Percentiles rank a stretch among this genome's conserved stretches.
Conservation (phyloP, 352 stramenopile species). For the Pythium brassicae region DNA sequence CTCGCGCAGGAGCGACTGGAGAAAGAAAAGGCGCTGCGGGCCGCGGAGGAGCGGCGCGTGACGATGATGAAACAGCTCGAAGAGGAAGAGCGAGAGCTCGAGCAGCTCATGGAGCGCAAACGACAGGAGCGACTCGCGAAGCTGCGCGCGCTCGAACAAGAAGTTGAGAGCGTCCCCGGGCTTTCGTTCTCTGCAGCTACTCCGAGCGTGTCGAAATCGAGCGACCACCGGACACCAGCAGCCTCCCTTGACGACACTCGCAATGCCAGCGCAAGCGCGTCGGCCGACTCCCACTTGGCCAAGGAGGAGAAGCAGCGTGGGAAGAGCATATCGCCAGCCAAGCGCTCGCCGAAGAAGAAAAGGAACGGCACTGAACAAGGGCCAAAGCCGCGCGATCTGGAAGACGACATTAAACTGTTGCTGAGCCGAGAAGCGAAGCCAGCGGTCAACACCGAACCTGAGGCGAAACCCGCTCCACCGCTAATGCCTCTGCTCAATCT, state of each 20-base stretch:
- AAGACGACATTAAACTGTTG: neutral
- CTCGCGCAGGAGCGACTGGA: conserved; percentile 39
- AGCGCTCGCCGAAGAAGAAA: conserved; percentile 9
- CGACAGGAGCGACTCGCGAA: conserved; percentile 54
- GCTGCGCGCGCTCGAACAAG: conserved; percentile 36
- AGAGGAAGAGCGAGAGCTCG: conserved; percentile 68
- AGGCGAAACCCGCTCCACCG: neutral
- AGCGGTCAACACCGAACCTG: neutral
- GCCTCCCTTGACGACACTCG: neutral
- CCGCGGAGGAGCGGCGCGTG: conserved; percentile 44
- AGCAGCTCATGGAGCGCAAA: conserved; percentile 59
- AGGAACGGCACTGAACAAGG: neutral
- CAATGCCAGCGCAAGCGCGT: neutral
- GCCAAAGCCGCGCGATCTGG: neutral
- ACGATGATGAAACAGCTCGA: conserved; percentile 68
- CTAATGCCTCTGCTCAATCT: conserved; percentile 30
- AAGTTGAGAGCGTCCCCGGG: conserved; percentile 13
- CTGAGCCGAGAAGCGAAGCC: neutral
- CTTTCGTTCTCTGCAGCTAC: neutral
- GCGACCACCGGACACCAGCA: neutral
- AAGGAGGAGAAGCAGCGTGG: neutral
- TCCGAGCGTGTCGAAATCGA: neutral
- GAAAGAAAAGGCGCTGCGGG: conserved; percentile 41
- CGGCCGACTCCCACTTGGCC: neutral
- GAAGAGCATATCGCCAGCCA: conserved; percentile 3